Evolutionary conservation across 495 filamentous ascomycete species (phyloP), one percentile per base, ranked within the genome.

Genomic region (Venustampulla echinocandica): DNA sequence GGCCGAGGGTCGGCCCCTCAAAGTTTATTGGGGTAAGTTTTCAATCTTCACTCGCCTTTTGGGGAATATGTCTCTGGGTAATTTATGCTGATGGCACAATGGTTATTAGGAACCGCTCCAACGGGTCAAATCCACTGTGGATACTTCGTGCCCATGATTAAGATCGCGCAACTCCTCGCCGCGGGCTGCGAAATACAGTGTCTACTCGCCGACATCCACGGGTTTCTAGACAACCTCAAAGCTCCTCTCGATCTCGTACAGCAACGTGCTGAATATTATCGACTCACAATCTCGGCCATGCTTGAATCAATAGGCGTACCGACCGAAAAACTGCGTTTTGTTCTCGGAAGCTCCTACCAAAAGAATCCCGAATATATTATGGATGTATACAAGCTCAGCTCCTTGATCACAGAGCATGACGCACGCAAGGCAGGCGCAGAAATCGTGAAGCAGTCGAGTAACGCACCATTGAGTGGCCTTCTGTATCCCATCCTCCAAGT

Each of bases 11-110:
- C 69, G 80, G 10, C 75, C 80, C 20, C 74, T 84, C 13, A 74
- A 73, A 35, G 75, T 95, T 57, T 96, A 96, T 76, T 95, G 86
- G 87, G 90, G n/a, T n/a, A n/a, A n/a, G n/a, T n/a, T n/a, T n/a
- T n/a, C n/a, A n/a, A n/a, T n/a, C n/a, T n/a, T n/a, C n/a, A n/a
- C n/a, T n/a, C n/a, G n/a, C n/a, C n/a, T n/a, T n/a, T n/a, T n/a
- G n/a, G n/a, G n/a, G n/a, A n/a, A n/a, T n/a, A n/a, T n/a, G n/a
- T n/a, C n/a, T n/a, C n/a, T n/a, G n/a, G n/a, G n/a, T n/a, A n/a
- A n/a, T n/a, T n/a, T n/a, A n/a, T n/a, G n/a, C n/a, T n/a, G n/a
- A n/a, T n/a, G n/a, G n/a, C n/a, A n/a, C n/a, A n/a, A n/a, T n/a
- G n/a, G n/a, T n/a, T n/a, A n/a, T n/a, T n/a, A n/a, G n/a, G 84